phyloP scores from a whole-genome alignment of 495 filamentous ascomycete genomes.

The Neurospora sp. region DNA sequence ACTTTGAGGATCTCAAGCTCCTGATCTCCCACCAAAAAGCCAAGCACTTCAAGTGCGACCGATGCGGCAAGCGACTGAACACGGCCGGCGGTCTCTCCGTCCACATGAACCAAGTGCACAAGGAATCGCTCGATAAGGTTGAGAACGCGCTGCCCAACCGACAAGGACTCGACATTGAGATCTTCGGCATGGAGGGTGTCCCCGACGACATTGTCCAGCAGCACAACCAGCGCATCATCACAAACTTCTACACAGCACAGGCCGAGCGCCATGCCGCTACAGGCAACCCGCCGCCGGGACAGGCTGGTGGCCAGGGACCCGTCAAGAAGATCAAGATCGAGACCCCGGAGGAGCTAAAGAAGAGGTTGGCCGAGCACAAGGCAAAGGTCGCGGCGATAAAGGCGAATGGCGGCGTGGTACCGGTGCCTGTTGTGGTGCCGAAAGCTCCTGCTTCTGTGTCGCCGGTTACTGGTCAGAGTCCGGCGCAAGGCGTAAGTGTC shows the following conservation, averaged over 20 bases:
- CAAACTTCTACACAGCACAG: slow-evolving; percentile 75
- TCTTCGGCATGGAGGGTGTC: slow-evolving; percentile 97
- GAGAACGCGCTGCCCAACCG: slow-evolving; percentile 87
- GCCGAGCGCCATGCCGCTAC: slow-evolving; percentile 70
- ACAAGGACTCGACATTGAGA: slow-evolving; percentile 76
- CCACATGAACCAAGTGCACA: slow-evolving; percentile 97
- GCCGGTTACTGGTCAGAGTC: slow-evolving; percentile 42
- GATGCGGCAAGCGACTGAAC: slow-evolving; percentile 77
- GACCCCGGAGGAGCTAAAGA: slow-evolving; percentile 65
- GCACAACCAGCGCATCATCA: slow-evolving; percentile 76
- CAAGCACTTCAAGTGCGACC: slow-evolving; percentile 95
- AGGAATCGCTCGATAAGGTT: slow-evolving; percentile 73
- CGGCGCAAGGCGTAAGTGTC: slow-evolving; percentile 38
- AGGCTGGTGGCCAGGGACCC: slow-evolving; percentile 37
- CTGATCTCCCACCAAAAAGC: slow-evolving; percentile 95
- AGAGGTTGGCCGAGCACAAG: slow-evolving; percentile 70
- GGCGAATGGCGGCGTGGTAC: slow-evolving; percentile 9
- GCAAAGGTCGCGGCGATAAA: slow-evolving; percentile 55
- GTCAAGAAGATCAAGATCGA: slow-evolving; percentile 77
- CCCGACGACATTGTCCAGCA: slow-evolving; percentile 72
- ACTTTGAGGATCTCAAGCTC: slow-evolving; percentile 95
- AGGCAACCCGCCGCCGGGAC: slow-evolving; percentile 68
- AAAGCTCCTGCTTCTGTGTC: slow-evolving; percentile 35
- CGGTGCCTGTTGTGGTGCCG: not conserved
- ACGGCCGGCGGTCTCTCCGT: slow-evolving; percentile 93